These are phyloP conservation scores for Rhodotorula toruloides DNA, from an alignment of 768 basidiomycete genomes.

Conservation along the genomic window DNA sequence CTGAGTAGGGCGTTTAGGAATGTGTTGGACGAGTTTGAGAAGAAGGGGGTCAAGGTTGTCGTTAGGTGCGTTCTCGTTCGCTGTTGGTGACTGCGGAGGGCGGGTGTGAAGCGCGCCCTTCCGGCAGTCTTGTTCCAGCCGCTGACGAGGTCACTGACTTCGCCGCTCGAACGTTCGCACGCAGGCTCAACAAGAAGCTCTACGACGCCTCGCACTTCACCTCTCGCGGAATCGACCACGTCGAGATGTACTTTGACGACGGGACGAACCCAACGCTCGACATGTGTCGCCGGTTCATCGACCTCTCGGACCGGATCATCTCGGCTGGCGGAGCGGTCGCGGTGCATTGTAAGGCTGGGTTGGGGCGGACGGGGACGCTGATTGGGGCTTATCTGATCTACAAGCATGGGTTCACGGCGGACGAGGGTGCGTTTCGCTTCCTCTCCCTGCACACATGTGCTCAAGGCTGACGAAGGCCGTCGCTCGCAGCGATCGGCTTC, in stretches of 20 bases:
- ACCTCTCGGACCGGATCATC: slow-evolving; percentile 71
- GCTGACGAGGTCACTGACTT: not conserved
- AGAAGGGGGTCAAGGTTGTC: slow-evolving; percentile 78
- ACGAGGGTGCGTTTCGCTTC: slow-evolving; percentile 19
- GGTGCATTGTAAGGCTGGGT: slow-evolving; percentile 83
- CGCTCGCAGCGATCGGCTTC: slow-evolving; percentile 85
- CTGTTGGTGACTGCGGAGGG: too few species aligned
- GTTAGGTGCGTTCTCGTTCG: slow-evolving; percentile 48
- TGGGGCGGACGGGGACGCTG: slow-evolving; percentile 91
- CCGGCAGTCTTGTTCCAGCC: not conserved
- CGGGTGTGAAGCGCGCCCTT: not conserved
- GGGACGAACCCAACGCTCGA: slow-evolving; percentile 96
- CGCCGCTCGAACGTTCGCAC: too few species aligned
- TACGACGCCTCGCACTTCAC: slow-evolving; percentile 77
- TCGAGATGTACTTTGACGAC: slow-evolving; percentile 93
- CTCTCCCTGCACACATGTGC: not conserved
- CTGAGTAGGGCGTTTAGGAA: slow-evolving; percentile 75
- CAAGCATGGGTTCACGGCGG: slow-evolving; percentile 94
- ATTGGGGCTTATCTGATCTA: slow-evolving; percentile 98
- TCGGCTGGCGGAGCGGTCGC: slow-evolving; percentile 53
- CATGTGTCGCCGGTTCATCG: slow-evolving; percentile 85
- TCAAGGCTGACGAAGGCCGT: not conserved
- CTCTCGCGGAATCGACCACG: slow-evolving; percentile 77
- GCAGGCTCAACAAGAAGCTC: slow-evolving; percentile 80
- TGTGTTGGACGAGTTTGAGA: slow-evolving; percentile 88